phyloP scores from a whole-genome alignment of 345 rosid species.

The Salix udensis region DNA sequence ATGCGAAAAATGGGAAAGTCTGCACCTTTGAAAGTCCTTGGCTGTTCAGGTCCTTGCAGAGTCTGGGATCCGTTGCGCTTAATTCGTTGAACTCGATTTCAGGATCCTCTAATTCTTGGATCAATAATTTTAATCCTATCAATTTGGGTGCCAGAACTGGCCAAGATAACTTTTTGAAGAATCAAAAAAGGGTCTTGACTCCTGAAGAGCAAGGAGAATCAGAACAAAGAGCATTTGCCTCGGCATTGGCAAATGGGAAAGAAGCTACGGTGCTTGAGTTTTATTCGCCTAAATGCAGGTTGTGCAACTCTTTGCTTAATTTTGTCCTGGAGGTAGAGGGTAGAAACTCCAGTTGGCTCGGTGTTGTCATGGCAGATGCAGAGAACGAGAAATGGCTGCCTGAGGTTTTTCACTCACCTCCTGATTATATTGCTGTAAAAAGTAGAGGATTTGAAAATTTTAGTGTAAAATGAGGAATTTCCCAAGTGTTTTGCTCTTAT shows the following conservation, averaged over 20 bases:
- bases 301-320: slow-evolving; percentile 68
- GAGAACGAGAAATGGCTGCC: slow-evolving; percentile 94
- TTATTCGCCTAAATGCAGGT: slow-evolving; percentile 84
- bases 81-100: slow-evolving; percentile 41
- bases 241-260: slow-evolving; percentile 71
- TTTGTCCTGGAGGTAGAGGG: slow-evolving; percentile 67
- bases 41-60: slow-evolving; percentile 70
- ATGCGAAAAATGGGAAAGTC: slow-evolving; percentile 29
- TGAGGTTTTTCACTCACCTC: slow-evolving; percentile 49
- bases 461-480: neutral
- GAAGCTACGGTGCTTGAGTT: slow-evolving; percentile 82
- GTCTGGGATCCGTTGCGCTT: slow-evolving; percentile 54
- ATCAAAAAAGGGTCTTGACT: slow-evolving; percentile 35
- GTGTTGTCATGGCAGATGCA: slow-evolving; percentile 83
- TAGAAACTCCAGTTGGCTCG: slow-evolving; percentile 74
- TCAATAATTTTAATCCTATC: slow-evolving; percentile 21
- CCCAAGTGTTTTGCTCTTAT: neutral
- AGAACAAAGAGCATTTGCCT: slow-evolving; percentile 79
- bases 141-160: slow-evolving; percentile 18
- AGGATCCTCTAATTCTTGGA: slow-evolving; percentile 32
- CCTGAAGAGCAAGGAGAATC: slow-evolving; percentile 79
- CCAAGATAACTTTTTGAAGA: slow-evolving; percentile 23
- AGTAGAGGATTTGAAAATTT: neutral
- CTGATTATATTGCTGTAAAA: neutral
- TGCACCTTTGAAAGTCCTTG: slow-evolving; percentile 66